These are phyloP conservation scores for Haberlea rhodopensis DNA, from an alignment of 257 asterid species.

Conservation along the genomic window DNA sequence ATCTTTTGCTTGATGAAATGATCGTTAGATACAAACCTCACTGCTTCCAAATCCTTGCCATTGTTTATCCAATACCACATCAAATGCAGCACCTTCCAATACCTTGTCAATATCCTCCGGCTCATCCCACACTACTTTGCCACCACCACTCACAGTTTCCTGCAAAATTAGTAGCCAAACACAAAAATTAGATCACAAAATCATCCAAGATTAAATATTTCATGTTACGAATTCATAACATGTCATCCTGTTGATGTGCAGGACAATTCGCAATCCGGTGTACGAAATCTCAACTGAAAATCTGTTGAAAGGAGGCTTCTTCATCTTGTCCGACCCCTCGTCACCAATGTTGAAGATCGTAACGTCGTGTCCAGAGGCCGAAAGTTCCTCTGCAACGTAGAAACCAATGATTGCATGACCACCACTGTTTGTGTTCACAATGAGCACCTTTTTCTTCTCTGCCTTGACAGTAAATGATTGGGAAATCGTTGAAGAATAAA, in stretches of 20 bases:
- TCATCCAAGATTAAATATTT: background rate
- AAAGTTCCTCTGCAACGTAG: slow-evolving; percentile 84
- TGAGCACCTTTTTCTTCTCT: slow-evolving; percentile 81
- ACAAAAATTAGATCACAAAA: background rate
- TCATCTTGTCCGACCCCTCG: slow-evolving; percentile 93
- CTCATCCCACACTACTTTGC: slow-evolving; percentile 85
- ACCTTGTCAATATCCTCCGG: slow-evolving; percentile 71
- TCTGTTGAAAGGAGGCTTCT: slow-evolving; percentile 94
- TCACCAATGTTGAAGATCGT: slow-evolving; percentile 82
- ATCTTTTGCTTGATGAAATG: background rate
- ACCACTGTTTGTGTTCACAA: slow-evolving; percentile 84
- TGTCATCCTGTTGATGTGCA: background rate
- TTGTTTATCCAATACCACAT: slow-evolving; percentile 91
- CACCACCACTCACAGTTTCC: slow-evolving; percentile 86
- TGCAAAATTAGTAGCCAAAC: slow-evolving; percentile 35
- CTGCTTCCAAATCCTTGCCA: slow-evolving; percentile 91
- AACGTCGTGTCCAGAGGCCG: slow-evolving; percentile 69
- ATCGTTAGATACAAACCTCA: slow-evolving; percentile 40
- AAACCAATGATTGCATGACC: slow-evolving; percentile 94
- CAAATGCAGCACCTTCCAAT: slow-evolving; percentile 71
- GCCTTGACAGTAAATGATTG: slow-evolving; percentile 50
- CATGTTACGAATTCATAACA: background rate
- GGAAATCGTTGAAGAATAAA: slow-evolving; percentile 20
- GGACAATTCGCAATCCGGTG: too few species aligned
- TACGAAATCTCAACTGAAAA: slow-evolving; percentile 79